A percentile compares a stretch with the other conserved stretches of the same genome.
These are phyloP conservation scores for Magnolia changhungtana DNA, from an alignment of 164 flowering plant species.

Conservation along the genomic window DNA sequence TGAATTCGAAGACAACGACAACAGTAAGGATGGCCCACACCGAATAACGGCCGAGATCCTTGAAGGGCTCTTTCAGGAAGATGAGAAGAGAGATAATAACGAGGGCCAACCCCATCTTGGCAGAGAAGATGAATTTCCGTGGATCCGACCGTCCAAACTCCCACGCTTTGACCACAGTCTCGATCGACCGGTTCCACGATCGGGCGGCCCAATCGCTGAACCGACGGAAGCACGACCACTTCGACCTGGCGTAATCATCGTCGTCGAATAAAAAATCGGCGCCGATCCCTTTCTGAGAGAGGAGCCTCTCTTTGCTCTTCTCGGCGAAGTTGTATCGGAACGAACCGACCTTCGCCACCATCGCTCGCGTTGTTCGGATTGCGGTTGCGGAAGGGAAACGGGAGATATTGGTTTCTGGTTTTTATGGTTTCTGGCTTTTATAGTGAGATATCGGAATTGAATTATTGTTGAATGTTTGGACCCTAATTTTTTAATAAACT, in stretches of 20 bases:
- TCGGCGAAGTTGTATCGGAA: conserved; percentile 25
- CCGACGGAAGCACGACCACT: conserved; percentile 18
- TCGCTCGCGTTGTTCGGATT: neutral
- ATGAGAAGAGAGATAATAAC: conserved; percentile 58
- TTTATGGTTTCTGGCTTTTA: too few species aligned
- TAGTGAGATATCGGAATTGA: too few species aligned
- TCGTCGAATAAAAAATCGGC: conserved; percentile 25
- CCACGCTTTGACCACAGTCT: conserved; percentile 29
- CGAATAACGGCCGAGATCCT: conserved; percentile 43
- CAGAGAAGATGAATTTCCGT: conserved; percentile 54
- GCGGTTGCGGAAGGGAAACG: too few species aligned
- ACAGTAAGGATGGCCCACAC: conserved; percentile 90
- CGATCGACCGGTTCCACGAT: conserved; percentile 9
- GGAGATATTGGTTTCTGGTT: too few species aligned
- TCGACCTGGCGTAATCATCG: neutral
- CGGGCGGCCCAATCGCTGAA: conserved; percentile 17
- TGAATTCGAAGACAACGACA: conserved; percentile 80
- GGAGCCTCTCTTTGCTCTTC: conserved; percentile 30
- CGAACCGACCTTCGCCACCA: conserved; percentile 24
- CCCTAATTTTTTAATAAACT: too few species aligned
- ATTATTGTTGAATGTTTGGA: too few species aligned
- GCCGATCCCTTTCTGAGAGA: conserved; percentile 24
- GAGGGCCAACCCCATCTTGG: conserved; percentile 70
- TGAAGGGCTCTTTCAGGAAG: conserved; percentile 56
- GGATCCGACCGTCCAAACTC: conserved; percentile 67